Percentiles rank a stretch among this genome's conserved stretches.
phyloP scores from a whole-genome alignment of 2,329 filamentous ascomycete genomes.

The Onygenales sp. region DNA sequence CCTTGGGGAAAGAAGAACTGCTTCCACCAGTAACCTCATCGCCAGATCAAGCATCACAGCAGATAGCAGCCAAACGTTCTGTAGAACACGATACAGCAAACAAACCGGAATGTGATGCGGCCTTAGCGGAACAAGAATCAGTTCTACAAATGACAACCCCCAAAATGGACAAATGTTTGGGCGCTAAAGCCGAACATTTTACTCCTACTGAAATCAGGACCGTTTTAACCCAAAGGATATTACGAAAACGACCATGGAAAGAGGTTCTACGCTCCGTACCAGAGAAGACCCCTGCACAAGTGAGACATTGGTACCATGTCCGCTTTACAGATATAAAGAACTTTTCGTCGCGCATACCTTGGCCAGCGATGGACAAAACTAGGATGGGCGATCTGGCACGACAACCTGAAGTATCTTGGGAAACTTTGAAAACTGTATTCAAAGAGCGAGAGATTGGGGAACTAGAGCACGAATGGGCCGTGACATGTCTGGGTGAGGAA shows the following conservation, averaged over 20 bases:
- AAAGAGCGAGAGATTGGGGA: slow-evolving; percentile 4
- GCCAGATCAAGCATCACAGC: neutral
- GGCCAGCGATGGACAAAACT: slow-evolving; percentile 2
- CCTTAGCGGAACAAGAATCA: neutral
- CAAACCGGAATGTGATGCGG: neutral
- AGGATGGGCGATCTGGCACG: neutral
- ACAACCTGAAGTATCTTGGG: slow-evolving; percentile 5
- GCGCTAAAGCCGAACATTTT: neutral
- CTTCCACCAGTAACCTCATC: too few relatives aligned
- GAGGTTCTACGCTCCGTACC: slow-evolving; percentile 7
- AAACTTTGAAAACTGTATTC: slow-evolving; percentile 8
- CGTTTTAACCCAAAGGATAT: slow-evolving; percentile 5
- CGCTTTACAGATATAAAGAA: slow-evolving; percentile 1
- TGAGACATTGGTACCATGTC: slow-evolving; percentile 11
- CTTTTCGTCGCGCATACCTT: neutral
- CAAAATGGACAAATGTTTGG: neutral
- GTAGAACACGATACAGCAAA: neutral
- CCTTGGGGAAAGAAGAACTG: too few relatives aligned
- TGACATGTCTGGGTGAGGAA: slow-evolving; percentile 4
- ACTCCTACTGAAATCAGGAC: slow-evolving; percentile 7
- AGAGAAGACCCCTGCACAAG: neutral
- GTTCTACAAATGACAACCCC: neutral
- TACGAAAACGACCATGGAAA: slow-evolving; percentile 8
- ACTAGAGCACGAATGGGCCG: slow-evolving; percentile 9
- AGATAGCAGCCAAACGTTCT: neutral